Base-by-base conservation (phyloP, 768 basidiomycete genomes). In the Pleurotus citrinopileatus region DNA sequence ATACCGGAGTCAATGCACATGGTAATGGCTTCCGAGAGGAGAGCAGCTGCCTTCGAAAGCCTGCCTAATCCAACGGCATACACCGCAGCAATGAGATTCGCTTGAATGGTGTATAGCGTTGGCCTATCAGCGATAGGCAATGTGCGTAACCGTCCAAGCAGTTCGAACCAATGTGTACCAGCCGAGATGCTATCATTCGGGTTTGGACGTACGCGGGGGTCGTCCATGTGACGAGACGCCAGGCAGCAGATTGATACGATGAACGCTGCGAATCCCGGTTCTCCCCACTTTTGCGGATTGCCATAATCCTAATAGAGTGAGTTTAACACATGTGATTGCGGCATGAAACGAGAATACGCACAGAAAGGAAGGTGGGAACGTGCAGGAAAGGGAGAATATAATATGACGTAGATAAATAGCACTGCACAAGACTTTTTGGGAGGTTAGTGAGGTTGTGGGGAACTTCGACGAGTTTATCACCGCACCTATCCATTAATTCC, bases 231-330 rank as follows among this genome's bases (percentile, higher is more conserved):
- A 37, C 94, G 80, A 2, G 93, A 95, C 0, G 93, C 87, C 4
- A 97, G 78, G 59, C 93, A 95, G 65, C 94, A 96, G 28, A 95
- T 78, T 1, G 93, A 82, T n/a, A 96, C 91, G 57, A 96, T 91
- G 65, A 95, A 94, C 8, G 93, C 86, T 36, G 90, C 92, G 63
- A 97, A 97, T 7, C 94, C 94, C 6, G 94, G 91, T 69, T 95
- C 93, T 46, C 87, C 91, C 94, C 94, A 96, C 75, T 94, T 94
- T 69, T 84, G 82, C 47, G 94, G 94, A 59, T 94, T 91, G 37
- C 91, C 91, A 65, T 97, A 97, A 69, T 97, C 94, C 87, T 91
- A 59, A 1, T 55, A 55, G 37, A 23, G 46, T 32, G 50, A 27
- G 26, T 59, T 43, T 47, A 37, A 55, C 34, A 15, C 48, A 51